A percentile compares a stretch with the other conserved stretches of the same genome.
Conservation (phyloP, 495 filamentous ascomycete species). For the Penicillium silybi region DNA sequence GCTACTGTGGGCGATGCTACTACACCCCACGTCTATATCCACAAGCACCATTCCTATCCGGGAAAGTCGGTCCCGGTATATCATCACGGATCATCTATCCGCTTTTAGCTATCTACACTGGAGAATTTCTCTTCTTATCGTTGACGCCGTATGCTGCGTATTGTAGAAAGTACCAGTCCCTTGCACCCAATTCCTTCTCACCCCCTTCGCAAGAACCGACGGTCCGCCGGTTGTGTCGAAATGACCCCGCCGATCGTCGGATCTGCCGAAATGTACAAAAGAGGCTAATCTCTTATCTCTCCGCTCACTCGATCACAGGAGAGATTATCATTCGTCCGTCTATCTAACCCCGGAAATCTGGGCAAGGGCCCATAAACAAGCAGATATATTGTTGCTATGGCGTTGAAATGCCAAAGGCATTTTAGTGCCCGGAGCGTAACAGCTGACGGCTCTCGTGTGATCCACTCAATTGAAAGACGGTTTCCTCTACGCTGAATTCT, state of each 20-base stretch:
- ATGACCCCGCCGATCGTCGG: background rate
- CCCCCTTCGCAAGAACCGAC: background rate
- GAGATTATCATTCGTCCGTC: background rate
- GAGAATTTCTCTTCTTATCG: background rate
- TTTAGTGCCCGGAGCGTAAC: no score
- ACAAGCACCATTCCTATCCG: slow-evolving; percentile 3
- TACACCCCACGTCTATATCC: background rate
- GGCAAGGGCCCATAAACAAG: background rate
- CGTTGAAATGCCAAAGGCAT: no score
- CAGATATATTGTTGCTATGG: background rate
- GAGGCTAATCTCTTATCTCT: background rate
- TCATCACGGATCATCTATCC: slow-evolving; percentile 7
- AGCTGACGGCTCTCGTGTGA: no score
- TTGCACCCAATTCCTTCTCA: background rate
- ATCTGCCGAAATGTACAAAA: background rate
- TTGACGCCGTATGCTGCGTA: background rate
- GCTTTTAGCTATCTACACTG: background rate
- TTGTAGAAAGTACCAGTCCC: background rate
- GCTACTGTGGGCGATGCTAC: background rate
- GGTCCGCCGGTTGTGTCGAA: background rate
- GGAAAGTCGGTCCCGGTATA: slow-evolving; percentile 6
- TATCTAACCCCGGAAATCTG: background rate
- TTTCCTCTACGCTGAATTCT: no score
- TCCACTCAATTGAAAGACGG: no score
- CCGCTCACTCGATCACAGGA: background rate